Conservation (phyloP, 371 early-diverging fungal genomes). For the Haplosporangium sp. region DNA sequence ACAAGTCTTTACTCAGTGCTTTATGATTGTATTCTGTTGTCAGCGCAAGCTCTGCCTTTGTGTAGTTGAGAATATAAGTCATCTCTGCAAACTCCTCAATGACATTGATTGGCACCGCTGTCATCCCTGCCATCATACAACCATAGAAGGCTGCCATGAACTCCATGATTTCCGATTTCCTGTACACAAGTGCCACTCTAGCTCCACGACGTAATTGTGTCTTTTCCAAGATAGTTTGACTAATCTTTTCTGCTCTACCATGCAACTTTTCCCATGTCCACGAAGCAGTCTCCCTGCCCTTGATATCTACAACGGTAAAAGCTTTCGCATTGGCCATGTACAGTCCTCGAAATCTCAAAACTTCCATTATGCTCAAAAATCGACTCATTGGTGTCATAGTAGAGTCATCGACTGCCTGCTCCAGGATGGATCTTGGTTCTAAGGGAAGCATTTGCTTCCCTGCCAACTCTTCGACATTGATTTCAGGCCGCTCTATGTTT, state of each 20-base stretch:
- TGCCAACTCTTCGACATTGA: slow-evolving; percentile 54
- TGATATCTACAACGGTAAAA: slow-evolving; percentile 78
- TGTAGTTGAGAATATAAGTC: slow-evolving; percentile 75
- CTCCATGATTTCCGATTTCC: slow-evolving; percentile 83
- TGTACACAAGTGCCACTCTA: slow-evolving; percentile 83
- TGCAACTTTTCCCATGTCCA: slow-evolving; percentile 83
- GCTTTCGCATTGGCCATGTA: slow-evolving; percentile 60
- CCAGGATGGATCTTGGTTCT: slow-evolving; percentile 53
- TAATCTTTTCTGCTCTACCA: slow-evolving; percentile 76
- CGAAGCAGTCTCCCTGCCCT: slow-evolving; percentile 74
- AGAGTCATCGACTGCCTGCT: slow-evolving; percentile 52
- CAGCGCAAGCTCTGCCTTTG: slow-evolving; percentile 74
- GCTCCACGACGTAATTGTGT: slow-evolving; percentile 69
- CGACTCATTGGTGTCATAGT: slow-evolving; percentile 56
- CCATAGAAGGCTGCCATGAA: slow-evolving; percentile 82
- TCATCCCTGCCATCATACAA: slow-evolving; percentile 84
- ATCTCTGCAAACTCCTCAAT: slow-evolving; percentile 86
- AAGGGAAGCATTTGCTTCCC: slow-evolving; percentile 56
- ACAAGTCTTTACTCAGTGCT: slow-evolving; percentile 76
- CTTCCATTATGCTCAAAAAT: slow-evolving; percentile 46
- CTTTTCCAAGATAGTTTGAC: slow-evolving; percentile 71
- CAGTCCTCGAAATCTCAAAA: slow-evolving; percentile 48
- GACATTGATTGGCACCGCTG: slow-evolving; percentile 86
- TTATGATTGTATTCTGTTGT: slow-evolving; percentile 85
- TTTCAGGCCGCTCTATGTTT: slow-evolving; percentile 47